phyloP scores from a whole-genome alignment of 257 asterid species.

The Salvia miltiorrhiza region DNA sequence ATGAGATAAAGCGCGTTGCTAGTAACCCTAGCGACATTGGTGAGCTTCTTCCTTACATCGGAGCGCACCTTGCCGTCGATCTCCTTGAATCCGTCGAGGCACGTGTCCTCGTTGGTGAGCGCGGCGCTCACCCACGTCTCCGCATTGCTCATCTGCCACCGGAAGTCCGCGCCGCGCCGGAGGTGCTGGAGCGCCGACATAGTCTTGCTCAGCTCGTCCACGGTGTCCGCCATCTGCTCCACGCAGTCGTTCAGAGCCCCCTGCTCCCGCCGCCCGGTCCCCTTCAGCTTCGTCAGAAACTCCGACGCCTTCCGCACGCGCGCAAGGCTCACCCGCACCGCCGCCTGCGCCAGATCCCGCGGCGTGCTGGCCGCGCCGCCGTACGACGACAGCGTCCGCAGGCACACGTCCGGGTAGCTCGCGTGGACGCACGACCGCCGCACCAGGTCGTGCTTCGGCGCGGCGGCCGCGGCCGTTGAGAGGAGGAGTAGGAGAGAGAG shows the following conservation, averaged over 20 bases:
- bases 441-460: slow-evolving; percentile 45
- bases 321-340: slow-evolving; percentile 63
- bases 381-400: slow-evolving; percentile 72
- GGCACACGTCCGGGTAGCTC: slow-evolving; percentile 79
- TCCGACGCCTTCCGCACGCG: slow-evolving; percentile 40
- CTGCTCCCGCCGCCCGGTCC: slow-evolving; percentile 38
- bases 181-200: slow-evolving; percentile 60
- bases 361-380: slow-evolving; percentile 62
- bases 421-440: slow-evolving; percentile 77
- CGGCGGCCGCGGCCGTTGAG: slow-evolving; percentile 12
- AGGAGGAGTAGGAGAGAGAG: slow-evolving; percentile 28
- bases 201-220: slow-evolving; percentile 61
- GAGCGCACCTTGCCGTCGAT: slow-evolving; percentile 46
- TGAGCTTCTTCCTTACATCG: slow-evolving; percentile 56
- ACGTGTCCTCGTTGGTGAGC: slow-evolving; percentile 78
- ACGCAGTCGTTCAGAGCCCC: slow-evolving; percentile 69
- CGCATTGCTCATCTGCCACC: slow-evolving; percentile 90
- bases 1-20: slow-evolving; percentile 89
- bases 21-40: slow-evolving; percentile 67
- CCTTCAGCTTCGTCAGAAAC: slow-evolving; percentile 41
- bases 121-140: slow-evolving; percentile 99
- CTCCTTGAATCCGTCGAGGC: slow-evolving; percentile 86
- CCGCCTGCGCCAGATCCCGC: slow-evolving; percentile 66
- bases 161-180: slow-evolving; percentile 52
- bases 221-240: slow-evolving; percentile 64